Percentiles rank a stretch among this genome's conserved stretches.
Evolutionary conservation across 192 early-diverging fungal species (phyloP).

Genomic region (Mortierella antarctica): DNA sequence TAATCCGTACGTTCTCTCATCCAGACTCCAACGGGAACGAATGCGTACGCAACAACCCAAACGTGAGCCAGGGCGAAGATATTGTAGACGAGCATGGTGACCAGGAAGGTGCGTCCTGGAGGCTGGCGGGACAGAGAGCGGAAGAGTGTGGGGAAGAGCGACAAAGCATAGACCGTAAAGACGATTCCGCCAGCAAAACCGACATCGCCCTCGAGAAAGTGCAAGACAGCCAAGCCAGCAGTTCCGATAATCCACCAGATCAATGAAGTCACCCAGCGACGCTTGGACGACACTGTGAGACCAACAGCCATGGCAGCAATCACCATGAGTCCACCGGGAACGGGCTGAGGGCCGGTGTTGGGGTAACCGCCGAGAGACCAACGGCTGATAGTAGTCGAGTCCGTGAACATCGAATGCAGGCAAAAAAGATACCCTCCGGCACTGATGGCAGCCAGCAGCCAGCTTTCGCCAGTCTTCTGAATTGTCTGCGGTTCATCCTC

Average conservation of each 20-base stretch:
- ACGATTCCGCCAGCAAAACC: conserved; percentile 75
- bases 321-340: conserved; percentile 76
- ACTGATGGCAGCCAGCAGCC: conserved; percentile 65
- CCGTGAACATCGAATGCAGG: conserved; percentile 81
- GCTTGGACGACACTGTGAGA: conserved; percentile 59
- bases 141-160: conserved; percentile 70
- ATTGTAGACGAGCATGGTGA: conserved; percentile 74
- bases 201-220: conserved; percentile 66
- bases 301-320: conserved; percentile 69
- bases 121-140: conserved; percentile 63
- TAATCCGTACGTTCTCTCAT: conserved; percentile 81
- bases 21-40: conserved; percentile 81
- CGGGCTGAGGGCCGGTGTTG: conserved; percentile 75
- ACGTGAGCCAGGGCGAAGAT: conserved; percentile 78
- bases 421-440: conserved; percentile 75
- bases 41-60: conserved; percentile 86
- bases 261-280: conserved; percentile 56
- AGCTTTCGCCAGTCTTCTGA: conserved; percentile 43
- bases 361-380: conserved; percentile 84
- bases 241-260: conserved; percentile 71
- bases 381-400: conserved; percentile 78
- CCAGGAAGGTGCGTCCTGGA: conserved; percentile 73
- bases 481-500: conserved; percentile 26
- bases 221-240: conserved; percentile 65
- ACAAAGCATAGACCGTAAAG: conserved; percentile 68